These are phyloP conservation scores for Saccharomyces hybrid DNA, from an alignment of 1,139 yeast genomes.

Conservation along the genomic window DNA sequence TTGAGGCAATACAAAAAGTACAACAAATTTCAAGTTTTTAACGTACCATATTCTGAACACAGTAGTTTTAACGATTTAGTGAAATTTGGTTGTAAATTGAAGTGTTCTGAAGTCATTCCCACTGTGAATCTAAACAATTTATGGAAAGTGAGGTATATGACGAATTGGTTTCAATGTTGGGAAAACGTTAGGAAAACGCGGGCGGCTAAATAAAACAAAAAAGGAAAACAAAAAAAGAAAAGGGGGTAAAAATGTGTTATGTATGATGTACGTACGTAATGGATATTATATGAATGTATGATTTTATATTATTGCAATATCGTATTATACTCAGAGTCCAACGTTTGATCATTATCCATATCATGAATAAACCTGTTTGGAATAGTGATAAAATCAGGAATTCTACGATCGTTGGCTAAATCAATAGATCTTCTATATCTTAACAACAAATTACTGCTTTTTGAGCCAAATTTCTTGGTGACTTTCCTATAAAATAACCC, in stretches of 20 bases:
- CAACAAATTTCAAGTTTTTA: constrained; percentile 41
- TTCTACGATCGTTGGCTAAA: constrained; percentile 26
- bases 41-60: constrained; percentile 89
- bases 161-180: not conserved
- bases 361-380: constrained; percentile 21
- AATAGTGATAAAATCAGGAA: constrained; percentile 23
- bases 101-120: constrained; percentile 54
- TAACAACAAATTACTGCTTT: constrained; percentile 28
- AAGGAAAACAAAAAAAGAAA: too few relatives aligned
- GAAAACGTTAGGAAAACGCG: not conserved
- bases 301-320: constrained; percentile 4
- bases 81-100: constrained; percentile 49
- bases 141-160: not conserved
- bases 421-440: constrained; percentile 22
- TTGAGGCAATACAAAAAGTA: constrained; percentile 29
- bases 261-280: not conserved
- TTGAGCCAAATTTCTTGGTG: constrained; percentile 39
- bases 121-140: constrained; percentile 59
- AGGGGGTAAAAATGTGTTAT: not conserved
- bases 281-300: not conserved
- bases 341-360: constrained; percentile 16
- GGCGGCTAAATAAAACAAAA: not conserved
- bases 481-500: constrained; percentile 70
- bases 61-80: constrained; percentile 78
- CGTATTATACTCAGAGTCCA: constrained; percentile 22